Evolutionary conservation across 768 basidiomycete species (phyloP).

Genomic region (Pleurotus djamor): DNA sequence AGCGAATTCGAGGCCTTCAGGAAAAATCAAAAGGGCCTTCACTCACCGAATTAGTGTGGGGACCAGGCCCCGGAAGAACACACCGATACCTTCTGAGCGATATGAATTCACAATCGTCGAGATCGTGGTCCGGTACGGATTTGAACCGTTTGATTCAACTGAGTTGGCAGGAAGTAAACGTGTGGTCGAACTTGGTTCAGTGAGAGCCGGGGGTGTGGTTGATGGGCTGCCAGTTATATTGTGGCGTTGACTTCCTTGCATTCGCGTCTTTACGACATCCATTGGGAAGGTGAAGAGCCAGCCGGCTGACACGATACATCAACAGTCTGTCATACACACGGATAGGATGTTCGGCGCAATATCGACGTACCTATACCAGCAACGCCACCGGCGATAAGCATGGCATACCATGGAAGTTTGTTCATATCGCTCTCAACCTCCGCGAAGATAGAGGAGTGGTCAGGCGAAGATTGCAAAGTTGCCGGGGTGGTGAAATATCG

Average conservation of each 20-base stretch:
- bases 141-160: conserved; percentile 13
- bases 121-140: conserved; percentile 58
- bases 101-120: conserved; percentile 63
- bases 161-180: conserved; percentile 11
- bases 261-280: conserved; percentile 88
- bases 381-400: conserved; percentile 72
- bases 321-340: not conserved
- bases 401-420: conserved; percentile 44
- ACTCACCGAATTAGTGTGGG: conserved; percentile 80
- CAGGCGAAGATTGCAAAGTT: conserved; percentile 10
- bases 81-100: conserved; percentile 58
- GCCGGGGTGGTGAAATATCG: conserved; percentile 39
- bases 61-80: conserved; percentile 75
- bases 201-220: not conserved
- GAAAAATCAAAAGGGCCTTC: too few species aligned
- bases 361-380: conserved; percentile 57
- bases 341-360: not conserved
- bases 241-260: conserved; percentile 52
- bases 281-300: conserved; percentile 86
- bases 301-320: conserved; percentile 36
- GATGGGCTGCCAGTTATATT: not conserved
- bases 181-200: conserved; percentile 5
- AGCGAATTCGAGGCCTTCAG: not conserved
- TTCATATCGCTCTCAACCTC: conserved; percentile 33
- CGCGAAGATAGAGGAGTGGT: conserved; percentile 27